Evolutionary conservation across 164 flowering plant genomes (phyloP).

Genomic region (grape (Vitis vinifera)): ASM3070453v1 NC_081813.1:3821501-3822000

Average conservation of each 20-base stretch:
- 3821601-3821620: slow-evolving; percentile 52
- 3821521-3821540: slow-evolving; percentile 91
- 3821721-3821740: slow-evolving; percentile 99
- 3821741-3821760: slow-evolving; percentile 92
- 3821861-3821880: no score
- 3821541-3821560: slow-evolving; percentile 98
- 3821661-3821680: not conserved
- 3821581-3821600: slow-evolving; percentile 98
- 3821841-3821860: not conserved
- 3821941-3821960: not conserved
- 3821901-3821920: not conserved
- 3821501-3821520: slow-evolving; percentile 7
- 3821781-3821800: slow-evolving; percentile 93
- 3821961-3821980: not conserved
- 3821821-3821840: not conserved
- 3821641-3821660: not conserved
- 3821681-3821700: not conserved
- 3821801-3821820: slow-evolving; percentile 97
- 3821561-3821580: slow-evolving; percentile 71
- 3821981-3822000: not conserved
- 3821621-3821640: not conserved
- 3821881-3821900: no score
- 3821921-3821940: not conserved
- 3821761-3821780: slow-evolving; percentile 96
- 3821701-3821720: slow-evolving; percentile 32